phyloP scores from a whole-genome alignment of 257 asterid species.

The Ehretia macrophylla region DNA sequence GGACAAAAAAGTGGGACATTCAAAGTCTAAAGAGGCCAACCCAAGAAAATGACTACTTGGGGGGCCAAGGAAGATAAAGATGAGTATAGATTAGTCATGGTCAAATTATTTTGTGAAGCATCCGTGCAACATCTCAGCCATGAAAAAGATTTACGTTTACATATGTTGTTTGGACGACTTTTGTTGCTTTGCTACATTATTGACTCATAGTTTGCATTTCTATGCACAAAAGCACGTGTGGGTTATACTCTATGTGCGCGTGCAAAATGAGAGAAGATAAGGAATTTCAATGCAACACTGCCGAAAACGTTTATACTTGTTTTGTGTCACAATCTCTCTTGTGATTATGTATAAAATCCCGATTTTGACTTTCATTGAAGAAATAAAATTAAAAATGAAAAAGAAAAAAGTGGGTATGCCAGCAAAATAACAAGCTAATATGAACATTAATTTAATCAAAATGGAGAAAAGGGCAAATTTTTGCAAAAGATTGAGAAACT shows the following conservation, averaged over 20 bases:
- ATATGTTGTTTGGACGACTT: background rate
- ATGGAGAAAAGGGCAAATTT: too few relatives aligned
- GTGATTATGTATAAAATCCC: too few relatives aligned
- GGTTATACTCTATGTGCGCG: background rate
- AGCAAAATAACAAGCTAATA: too few relatives aligned
- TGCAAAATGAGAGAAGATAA: too few relatives aligned
- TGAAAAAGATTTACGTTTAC: conserved; percentile 14
- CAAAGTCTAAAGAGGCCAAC: background rate
- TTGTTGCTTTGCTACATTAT: background rate
- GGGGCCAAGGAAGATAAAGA: conserved; percentile 23
- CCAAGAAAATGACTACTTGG: conserved; percentile 16
- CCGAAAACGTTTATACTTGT: too few relatives aligned
- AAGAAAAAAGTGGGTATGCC: too few relatives aligned
- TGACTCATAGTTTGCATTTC: background rate
- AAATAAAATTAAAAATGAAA: too few relatives aligned
- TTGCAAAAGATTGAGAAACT: background rate
- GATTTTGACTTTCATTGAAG: too few relatives aligned
- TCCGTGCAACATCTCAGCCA: conserved; percentile 11
- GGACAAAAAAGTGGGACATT: conserved; percentile 5
- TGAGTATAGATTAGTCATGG: conserved; percentile 1
- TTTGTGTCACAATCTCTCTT: too few relatives aligned
- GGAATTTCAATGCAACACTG: too few relatives aligned
- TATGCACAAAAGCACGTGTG: conserved; percentile 16
- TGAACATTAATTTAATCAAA: too few relatives aligned
- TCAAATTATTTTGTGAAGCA: conserved; percentile 12